Conservation (phyloP, 148 eudicot species). For the Rhododendron ferrugineum region DNA sequence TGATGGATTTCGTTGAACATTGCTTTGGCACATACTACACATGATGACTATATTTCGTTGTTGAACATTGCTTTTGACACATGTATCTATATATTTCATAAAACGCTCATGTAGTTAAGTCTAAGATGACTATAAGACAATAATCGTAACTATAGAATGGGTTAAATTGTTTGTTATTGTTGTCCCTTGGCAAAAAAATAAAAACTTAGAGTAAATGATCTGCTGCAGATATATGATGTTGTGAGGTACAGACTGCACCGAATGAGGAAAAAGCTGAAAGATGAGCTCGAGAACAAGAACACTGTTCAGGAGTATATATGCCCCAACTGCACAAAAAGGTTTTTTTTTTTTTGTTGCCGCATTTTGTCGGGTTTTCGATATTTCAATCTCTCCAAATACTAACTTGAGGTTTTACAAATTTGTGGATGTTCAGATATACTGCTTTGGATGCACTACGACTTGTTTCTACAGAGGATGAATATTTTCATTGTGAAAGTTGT, state of each 20-base stretch:
- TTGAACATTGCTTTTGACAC: neutral
- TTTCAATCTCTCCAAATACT: slow-evolving; percentile 7
- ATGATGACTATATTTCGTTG: neutral
- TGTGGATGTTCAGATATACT: slow-evolving; percentile 62
- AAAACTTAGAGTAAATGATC: neutral
- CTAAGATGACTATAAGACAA: neutral
- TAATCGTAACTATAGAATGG: neutral
- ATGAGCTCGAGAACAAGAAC: slow-evolving; percentile 93
- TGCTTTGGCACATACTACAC: neutral
- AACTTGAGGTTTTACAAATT: slow-evolving; percentile 15
- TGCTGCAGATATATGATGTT: slow-evolving; percentile 86
- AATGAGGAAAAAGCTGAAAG: slow-evolving; percentile 91
- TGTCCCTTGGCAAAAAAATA: neutral
- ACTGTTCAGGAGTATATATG: slow-evolving; percentile 93
- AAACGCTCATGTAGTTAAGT: neutral
- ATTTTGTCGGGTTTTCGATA: neutral
- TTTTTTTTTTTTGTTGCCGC: slow-evolving; percentile 1
- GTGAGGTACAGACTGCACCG: slow-evolving; percentile 94
- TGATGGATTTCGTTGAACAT: neutral
- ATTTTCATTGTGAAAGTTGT: slow-evolving; percentile 92
- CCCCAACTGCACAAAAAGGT: slow-evolving; percentile 88
- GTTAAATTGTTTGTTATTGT: neutral
- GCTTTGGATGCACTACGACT: slow-evolving; percentile 97
- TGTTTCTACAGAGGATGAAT: slow-evolving; percentile 67
- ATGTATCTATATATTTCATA: neutral